Percentiles rank a stretch among this genome's conserved stretches.
These are phyloP conservation scores for Sporothrix mexicana DNA, from an alignment of 2,329 filamentous ascomycete species.

Conservation along the genomic window DNA sequence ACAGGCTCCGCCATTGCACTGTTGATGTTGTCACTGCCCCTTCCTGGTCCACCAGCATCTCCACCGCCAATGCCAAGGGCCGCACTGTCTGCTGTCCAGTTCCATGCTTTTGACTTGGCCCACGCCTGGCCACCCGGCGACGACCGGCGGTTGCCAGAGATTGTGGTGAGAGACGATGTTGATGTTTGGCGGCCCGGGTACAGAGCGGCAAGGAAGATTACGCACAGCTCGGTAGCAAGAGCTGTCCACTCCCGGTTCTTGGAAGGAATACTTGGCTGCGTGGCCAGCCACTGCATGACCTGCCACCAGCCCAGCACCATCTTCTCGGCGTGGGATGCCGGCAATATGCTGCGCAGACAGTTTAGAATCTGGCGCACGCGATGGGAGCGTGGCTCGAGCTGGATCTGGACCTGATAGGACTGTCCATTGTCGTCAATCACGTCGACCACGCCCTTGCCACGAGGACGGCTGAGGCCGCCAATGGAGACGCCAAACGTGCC, in stretches of 20 bases:
- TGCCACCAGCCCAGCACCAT: slow-evolving; percentile 76
- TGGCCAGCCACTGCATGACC: slow-evolving; percentile 69
- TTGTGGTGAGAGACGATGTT: slow-evolving; percentile 16
- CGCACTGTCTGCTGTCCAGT: slow-evolving; percentile 44
- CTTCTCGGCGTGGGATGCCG: slow-evolving; percentile 62
- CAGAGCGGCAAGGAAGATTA: slow-evolving; percentile 58
- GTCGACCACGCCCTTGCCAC: slow-evolving; percentile 67
- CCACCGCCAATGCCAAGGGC: slow-evolving; percentile 40
- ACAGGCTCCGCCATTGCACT: slow-evolving; percentile 57
- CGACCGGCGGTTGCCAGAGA: slow-evolving; percentile 1
- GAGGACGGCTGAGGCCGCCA: slow-evolving; percentile 62
- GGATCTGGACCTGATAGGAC: slow-evolving; percentile 70
- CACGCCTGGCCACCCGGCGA: background rate
- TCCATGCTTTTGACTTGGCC: slow-evolving; percentile 33
- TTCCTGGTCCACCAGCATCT: background rate
- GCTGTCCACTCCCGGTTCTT: slow-evolving; percentile 72
- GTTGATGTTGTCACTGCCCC: background rate
- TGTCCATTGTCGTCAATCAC: slow-evolving; percentile 66
- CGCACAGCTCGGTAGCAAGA: slow-evolving; percentile 66
- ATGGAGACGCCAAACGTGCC: slow-evolving; percentile 52
- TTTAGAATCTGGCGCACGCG: slow-evolving; percentile 66
- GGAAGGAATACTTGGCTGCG: slow-evolving; percentile 44
- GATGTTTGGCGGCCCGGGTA: background rate
- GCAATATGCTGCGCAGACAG: slow-evolving; percentile 68
- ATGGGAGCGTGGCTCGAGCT: slow-evolving; percentile 68